Base-by-base conservation (phyloP, 495 filamentous ascomycete genomes). In the Astrocystis sublimbata region DNA sequence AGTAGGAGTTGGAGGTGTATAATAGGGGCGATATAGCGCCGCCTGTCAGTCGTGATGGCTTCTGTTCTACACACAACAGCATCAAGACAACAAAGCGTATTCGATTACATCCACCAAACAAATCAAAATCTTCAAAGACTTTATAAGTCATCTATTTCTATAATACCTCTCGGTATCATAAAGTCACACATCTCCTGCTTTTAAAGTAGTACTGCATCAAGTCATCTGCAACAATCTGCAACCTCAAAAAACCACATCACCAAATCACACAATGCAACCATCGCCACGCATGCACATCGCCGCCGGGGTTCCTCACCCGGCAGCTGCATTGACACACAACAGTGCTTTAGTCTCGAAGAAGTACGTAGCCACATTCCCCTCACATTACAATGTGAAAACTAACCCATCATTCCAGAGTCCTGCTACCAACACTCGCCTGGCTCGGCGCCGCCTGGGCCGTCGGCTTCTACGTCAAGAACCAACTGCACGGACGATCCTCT, bases 401-500 rank as follows among this genome's bases (percentile, higher is more conserved):
- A 35, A 21, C 38, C 45, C 30, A 17, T 17, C 19, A 13, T 23
- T n/a, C n/a, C n/a, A 62, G 43, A 21, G 15, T 43, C 6, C 9
- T 63, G 19, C 50, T 62, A 28, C 62, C 68, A 31, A 67, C 67
- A 26, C 52, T 54, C 8, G 56, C 30, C 43, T 63, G 61, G 61
- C 24, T 63, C 0, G 50, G 49, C 63, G 68, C 62, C 67, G 68
- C 72, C 47, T 73, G 65, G 30, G 66, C 65, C 38, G 72, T 76
- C 7, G 68, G 65, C 36, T 33, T 68, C 1, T 78, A 71, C 59
- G 63, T 78, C 21, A 61, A 60, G 6, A 63, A 64, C 4, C 75
- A 78, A 38, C 67, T 78, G 2, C 52, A 36, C 51, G 57, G 63
- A 21, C 68, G 76, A 33, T 65, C 75, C 33, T 62, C 65, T 13